Evolutionary conservation across 1,139 yeast species (phyloP), one percentile per base, ranked within the genome.

Genomic region (Ogataea hybrid): DNA sequence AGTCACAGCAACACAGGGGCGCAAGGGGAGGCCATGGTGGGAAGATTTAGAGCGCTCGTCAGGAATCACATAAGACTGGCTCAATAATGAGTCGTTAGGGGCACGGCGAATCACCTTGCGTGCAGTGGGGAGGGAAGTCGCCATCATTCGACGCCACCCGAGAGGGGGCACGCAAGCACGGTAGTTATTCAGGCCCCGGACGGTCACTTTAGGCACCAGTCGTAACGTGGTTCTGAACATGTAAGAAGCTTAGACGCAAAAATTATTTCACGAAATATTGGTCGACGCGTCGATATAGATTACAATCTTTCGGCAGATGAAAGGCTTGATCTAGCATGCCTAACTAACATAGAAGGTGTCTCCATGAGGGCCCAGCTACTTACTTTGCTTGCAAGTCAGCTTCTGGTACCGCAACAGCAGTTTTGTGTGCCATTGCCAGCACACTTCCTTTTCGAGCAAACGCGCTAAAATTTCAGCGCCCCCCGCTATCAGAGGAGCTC

Each of bases 1-100:
- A 1, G 95, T 83, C 5, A 82, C 73, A 0, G 90, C 77, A 0
- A 86, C 80, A 46, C 81, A 77, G 1, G 77, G 69, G 31, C 53
- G 52, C n/a, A 35, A 66, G 63, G 35, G 68, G 63, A 47, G 28
- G 2, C 45, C 51, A 20, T 46, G 16, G 38, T 48, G 53, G 1
- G 44, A 34, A 5, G 43, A 42, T 12, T 48, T 30, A 18, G 49
- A 42, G 5, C 43, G 35, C 10, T 39, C 38, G 15, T 30, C 37
- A 4, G 28, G 37, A 17, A 32, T 18, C 2, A 39, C 32, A 21
- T 51, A 49, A 6, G 51, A 45, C 22, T 48, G 46, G 21, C 46
- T 41, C 9, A 51, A 41, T 23, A 48, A 25, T 5, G 53, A 51
- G 12, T 47, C 51, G 33, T 37, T 42, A 1, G 37, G 44, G 2